Evolutionary conservation across 2,329 filamentous ascomycete genomes (phyloP).

Genomic region (Diaporthe amygdali): DNA sequence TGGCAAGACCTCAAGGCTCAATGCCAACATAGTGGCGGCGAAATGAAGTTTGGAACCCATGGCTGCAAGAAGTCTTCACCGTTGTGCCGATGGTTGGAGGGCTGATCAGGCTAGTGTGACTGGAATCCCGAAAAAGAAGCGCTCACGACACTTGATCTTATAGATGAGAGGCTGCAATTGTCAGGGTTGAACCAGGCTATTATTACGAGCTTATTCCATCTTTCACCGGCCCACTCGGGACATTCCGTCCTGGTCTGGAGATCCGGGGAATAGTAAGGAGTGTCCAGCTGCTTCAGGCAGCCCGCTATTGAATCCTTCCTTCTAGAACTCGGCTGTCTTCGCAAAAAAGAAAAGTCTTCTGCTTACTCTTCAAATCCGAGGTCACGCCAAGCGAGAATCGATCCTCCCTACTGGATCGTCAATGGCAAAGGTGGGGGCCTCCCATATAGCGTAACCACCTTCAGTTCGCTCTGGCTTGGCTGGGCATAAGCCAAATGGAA

Average conservation of each 20-base stretch:
- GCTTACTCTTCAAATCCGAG: not conserved
- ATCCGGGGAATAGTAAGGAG: not conserved
- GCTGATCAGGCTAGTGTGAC: not conserved
- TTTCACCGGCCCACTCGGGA: not conserved
- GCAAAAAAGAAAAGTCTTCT: not conserved
- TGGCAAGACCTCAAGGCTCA: not conserved
- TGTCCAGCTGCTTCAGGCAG: not conserved
- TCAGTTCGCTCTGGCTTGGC: not conserved
- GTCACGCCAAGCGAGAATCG: not conserved
- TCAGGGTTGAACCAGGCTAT: not conserved
- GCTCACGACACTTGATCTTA: not conserved
- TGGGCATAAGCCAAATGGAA: slow-evolving; percentile 15
- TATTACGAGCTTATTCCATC: not conserved
- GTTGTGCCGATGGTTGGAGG: not conserved
- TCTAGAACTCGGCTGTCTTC: not conserved
- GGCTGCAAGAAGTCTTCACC: not conserved
- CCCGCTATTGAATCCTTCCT: slow-evolving; percentile 2
- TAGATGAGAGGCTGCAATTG: not conserved
- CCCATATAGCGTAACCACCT: not conserved
- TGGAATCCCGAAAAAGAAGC: not conserved
- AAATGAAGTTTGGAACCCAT: slow-evolving; percentile 6
- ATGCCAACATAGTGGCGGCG: not conserved
- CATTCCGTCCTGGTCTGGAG: not conserved
- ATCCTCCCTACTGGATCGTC: not conserved
- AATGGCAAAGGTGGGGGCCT: not conserved